These are phyloP conservation scores for Pseudogymnoascus sp. DNA, from an alignment of 2,329 filamentous ascomycete genomes.

Conservation along the genomic window DNA sequence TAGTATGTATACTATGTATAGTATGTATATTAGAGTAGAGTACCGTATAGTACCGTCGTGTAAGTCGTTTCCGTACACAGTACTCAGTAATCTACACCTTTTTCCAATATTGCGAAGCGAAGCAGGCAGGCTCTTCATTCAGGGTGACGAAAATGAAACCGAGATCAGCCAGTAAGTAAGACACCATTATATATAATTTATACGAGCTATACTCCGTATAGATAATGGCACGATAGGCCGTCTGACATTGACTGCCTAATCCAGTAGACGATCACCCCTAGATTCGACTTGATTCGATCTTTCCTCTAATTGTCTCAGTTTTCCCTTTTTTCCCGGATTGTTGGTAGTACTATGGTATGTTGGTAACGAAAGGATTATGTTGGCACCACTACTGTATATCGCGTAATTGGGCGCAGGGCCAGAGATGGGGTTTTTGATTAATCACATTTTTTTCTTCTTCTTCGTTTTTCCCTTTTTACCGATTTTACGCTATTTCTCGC, in stretches of 20 bases:
- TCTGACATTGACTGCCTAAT: not conserved
- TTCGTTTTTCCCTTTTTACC: not conserved
- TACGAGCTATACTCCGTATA: not conserved
- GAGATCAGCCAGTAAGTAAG: not conserved
- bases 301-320: not conserved
- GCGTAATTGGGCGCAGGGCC: not conserved
- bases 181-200: not conserved
- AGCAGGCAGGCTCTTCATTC: not conserved
- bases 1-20: not conserved
- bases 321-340: not conserved
- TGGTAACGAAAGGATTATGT: not conserved
- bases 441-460: not conserved
- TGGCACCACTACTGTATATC: not conserved
- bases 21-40: not conserved
- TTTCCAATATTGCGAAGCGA: not conserved
- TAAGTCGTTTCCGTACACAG: not conserved
- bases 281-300: not conserved
- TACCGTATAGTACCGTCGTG: not conserved
- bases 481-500: not conserved
- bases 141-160: constrained; percentile 1
- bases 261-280: not conserved
- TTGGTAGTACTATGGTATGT: not conserved
- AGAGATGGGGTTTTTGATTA: not conserved
- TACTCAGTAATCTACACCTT: not conserved
- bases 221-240: not conserved